phyloP scores from a whole-genome alignment of 202 grass and related monocot genomes.

The Panicum virgatum region DNA sequence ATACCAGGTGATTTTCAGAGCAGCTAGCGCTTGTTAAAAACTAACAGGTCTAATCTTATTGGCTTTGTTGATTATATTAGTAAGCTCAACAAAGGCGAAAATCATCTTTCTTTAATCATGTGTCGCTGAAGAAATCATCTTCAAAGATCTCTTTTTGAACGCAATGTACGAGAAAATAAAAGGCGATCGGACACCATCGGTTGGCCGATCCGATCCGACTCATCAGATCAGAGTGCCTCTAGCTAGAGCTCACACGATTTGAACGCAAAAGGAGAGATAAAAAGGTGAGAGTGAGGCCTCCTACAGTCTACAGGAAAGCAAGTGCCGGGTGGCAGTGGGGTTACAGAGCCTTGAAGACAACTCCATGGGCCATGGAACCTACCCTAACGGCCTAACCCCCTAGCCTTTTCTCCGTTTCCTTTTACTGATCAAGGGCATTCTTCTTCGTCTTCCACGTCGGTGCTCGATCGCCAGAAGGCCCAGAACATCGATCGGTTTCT shows the following conservation, averaged over 20 bases:
- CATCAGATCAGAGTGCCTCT: no score
- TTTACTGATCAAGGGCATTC: background rate
- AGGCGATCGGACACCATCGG: slow-evolving; percentile 17
- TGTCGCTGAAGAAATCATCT: background rate
- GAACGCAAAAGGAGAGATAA: slow-evolving; percentile 21
- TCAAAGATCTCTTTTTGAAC: background rate
- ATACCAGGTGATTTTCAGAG: slow-evolving; percentile 28
- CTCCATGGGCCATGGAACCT: no score
- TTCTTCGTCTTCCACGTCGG: background rate
- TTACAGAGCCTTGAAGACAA: slow-evolving; percentile 50
- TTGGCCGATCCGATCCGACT: slow-evolving; percentile 22
- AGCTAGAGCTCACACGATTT: slow-evolving; percentile 6
- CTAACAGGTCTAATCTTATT: slow-evolving; percentile 14
- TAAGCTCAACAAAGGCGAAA: background rate
- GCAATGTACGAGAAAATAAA: slow-evolving; percentile 4
- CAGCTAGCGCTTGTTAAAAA: slow-evolving; percentile 28
- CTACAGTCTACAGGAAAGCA: background rate
- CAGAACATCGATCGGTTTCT: background rate
- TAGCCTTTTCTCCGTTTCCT: background rate
- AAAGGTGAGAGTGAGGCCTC: background rate
- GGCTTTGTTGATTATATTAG: slow-evolving; percentile 34
- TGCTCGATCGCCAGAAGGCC: slow-evolving; percentile 23
- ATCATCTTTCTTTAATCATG: slow-evolving; percentile 24
- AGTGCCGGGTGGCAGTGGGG: background rate
- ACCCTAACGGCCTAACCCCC: no score